Percentiles rank a stretch among this genome's conserved stretches.
These are phyloP conservation scores for Phytophthora nicotianae DNA, from an alignment of 352 stramenopile genomes.

Conservation along the genomic window DNA sequence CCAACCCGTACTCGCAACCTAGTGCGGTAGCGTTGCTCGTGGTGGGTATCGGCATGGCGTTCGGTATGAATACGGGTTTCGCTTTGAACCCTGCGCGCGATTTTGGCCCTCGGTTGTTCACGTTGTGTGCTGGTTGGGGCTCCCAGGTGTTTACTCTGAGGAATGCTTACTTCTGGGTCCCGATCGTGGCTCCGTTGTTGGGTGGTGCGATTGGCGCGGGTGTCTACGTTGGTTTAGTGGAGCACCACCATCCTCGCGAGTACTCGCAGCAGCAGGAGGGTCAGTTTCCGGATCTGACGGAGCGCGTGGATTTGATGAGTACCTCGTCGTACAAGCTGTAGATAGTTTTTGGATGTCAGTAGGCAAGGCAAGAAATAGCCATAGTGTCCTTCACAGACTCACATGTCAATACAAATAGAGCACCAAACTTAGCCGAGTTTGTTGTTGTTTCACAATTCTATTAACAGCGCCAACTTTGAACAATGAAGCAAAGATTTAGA, in stretches of 20 bases:
- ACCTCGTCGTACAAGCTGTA: no score
- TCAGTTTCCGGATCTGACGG: no score
- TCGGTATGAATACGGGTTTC: constrained; percentile 71
- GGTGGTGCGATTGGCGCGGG: constrained; percentile 35
- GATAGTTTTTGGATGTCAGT: no score
- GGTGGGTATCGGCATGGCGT: constrained; percentile 60
- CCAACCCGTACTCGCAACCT: constrained; percentile 48
- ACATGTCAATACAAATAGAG: no score
- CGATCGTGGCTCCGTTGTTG: constrained; percentile 41
- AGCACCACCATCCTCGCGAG: constrained; percentile 36
- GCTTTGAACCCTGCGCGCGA: constrained; percentile 63
- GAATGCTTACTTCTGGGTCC: constrained; percentile 66
- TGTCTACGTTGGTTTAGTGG: constrained; percentile 33
- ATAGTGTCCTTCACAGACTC: no score
- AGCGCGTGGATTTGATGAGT: no score
- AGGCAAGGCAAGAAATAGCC: no score
- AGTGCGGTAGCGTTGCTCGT: constrained; percentile 54
- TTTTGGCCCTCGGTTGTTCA: constrained; percentile 52
- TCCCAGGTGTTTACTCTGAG: constrained; percentile 37
- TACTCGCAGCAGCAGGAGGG: neutral
- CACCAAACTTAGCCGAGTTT: no score
- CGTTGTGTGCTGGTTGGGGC: constrained; percentile 43
- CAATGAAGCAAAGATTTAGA: no score
- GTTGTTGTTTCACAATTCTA: no score
- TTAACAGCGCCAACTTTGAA: no score